These are phyloP conservation scores for Calocybe gangraenosa DNA, from an alignment of 768 basidiomycete species.

Conservation along the genomic window DNA sequence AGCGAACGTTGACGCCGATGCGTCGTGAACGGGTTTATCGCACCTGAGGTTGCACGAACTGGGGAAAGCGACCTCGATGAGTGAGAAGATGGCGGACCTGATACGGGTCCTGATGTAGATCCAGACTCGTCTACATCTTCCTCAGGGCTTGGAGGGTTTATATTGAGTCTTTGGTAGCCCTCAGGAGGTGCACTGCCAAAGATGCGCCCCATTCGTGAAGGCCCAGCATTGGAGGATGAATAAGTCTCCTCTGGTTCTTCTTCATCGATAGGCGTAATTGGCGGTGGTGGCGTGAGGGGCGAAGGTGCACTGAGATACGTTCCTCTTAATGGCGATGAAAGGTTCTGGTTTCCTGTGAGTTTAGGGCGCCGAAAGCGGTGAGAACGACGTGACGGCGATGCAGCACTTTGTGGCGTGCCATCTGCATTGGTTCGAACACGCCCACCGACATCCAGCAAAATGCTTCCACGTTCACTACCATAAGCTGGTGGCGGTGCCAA, in stretches of 20 bases:
- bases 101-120: slow-evolving; percentile 4
- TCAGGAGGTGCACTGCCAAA: slow-evolving; percentile 13
- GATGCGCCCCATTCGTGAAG: slow-evolving; percentile 36
- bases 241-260: slow-evolving; percentile 36
- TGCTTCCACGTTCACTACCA: slow-evolving; percentile 94
- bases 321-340: slow-evolving; percentile 55
- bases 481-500: slow-evolving; percentile 97
- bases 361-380: slow-evolving; percentile 61
- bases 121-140: slow-evolving; percentile 23
- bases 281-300: slow-evolving; percentile 52
- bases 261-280: slow-evolving; percentile 79
- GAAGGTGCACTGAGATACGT: slow-evolving; percentile 38
- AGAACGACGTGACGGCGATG: slow-evolving; percentile 50
- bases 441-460: slow-evolving; percentile 87
- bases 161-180: slow-evolving; percentile 29
- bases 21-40: slow-evolving; percentile 76
- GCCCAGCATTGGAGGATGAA: slow-evolving; percentile 31
- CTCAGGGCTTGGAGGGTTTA: slow-evolving; percentile 13
- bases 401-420: slow-evolving; percentile 36
- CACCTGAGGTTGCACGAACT: slow-evolving; percentile 60
- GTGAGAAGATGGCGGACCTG: slow-evolving; percentile 33
- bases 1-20: slow-evolving; percentile 65
- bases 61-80: slow-evolving; percentile 61
- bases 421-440: slow-evolving; percentile 37
- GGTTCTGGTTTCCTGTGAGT: slow-evolving; percentile 33